Base-by-base conservation (phyloP, 306 rosid genomes). In the Calophaca sinica region DNA sequence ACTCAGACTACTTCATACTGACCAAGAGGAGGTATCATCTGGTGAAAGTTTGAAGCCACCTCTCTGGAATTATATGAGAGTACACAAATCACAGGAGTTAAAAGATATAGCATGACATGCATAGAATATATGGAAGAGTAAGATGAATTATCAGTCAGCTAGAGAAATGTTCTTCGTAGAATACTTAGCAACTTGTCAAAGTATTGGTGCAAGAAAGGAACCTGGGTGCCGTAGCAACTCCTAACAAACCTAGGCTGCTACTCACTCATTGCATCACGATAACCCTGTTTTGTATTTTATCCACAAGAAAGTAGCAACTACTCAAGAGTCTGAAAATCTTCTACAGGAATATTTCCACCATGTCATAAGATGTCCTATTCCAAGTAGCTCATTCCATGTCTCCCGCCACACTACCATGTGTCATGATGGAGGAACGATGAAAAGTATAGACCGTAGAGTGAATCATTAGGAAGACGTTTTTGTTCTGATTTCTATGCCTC, bases 21-120 rank as follows among this genome's bases (percentile, higher is more conserved):
- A 57, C 62, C 72, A 62, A 64, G 58, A 64, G 51, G 71, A 50
- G 64, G 51, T 39, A 58, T 67, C 67, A 29, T 39, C 52, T 54
- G 55, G 39, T 44, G 74, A 62, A 54, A 59, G 72, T 54, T 64
- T 66, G 78, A 69, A 75, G 64, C 41, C 48, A 55, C 54, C 13
- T 63, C 60, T 67, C 66, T 55, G 32, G 33, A 60, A 29, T 74
- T 38, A 70, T 29, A 60, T 44, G 36, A 61, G 73, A 33, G 62
- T 20, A 20, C 26, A 20, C 70, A 70, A 45, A 55, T 44, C 65
- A 15, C 66, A 31, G 49, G 52, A 64, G 41, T 58, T 41, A 9
- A 36, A 42, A 7, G 48, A 31, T 20, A 36, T 66, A 71, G 62
- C 62, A 15, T 68, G 49, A 9, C 63, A 31, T 62, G 72, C 64